Conservation (phyloP, 257 asterid genomes). For the Solanum neorickii region DNA sequence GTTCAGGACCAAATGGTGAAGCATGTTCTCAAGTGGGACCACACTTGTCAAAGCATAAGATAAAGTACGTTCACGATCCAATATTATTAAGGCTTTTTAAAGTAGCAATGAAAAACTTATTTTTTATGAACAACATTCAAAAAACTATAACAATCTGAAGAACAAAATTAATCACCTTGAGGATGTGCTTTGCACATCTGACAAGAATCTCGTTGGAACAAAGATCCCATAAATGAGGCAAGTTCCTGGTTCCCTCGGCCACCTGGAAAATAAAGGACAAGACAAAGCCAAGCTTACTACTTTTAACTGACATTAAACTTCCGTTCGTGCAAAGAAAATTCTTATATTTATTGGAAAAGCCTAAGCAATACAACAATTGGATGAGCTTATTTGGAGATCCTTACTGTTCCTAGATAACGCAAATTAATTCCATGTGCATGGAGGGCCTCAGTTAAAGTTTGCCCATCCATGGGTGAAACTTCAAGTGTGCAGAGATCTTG, state of each 20-base stretch:
- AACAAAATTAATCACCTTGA: slow-evolving; percentile 46
- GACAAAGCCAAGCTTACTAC: not conserved
- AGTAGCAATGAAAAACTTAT: not conserved
- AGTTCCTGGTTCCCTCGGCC: slow-evolving; percentile 68
- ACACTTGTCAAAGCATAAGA: not conserved
- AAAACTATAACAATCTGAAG: not conserved
- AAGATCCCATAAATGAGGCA: slow-evolving; percentile 91
- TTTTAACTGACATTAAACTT: not conserved
- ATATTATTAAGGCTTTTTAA: not conserved
- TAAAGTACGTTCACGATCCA: not conserved
- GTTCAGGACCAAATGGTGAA: not conserved
- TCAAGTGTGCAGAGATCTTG: slow-evolving; percentile 80
- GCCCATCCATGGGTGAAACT: slow-evolving; percentile 98
- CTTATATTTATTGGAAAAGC: not conserved
- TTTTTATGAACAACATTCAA: not conserved
- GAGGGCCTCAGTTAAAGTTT: slow-evolving; percentile 84
- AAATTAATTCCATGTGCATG: slow-evolving; percentile 90
- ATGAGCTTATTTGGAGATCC: slow-evolving; percentile 3
- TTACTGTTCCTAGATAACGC: slow-evolving; percentile 84
- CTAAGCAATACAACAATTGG: not conserved
- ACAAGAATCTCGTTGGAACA: slow-evolving; percentile 75
- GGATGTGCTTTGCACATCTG: slow-evolving; percentile 82
- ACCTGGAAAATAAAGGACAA: slow-evolving; percentile 32
- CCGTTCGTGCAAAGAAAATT: not conserved
- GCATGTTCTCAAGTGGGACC: not conserved